Base-by-base conservation (phyloP, 176 grass and related monocot species). In the Pharus latifolius region DNA sequence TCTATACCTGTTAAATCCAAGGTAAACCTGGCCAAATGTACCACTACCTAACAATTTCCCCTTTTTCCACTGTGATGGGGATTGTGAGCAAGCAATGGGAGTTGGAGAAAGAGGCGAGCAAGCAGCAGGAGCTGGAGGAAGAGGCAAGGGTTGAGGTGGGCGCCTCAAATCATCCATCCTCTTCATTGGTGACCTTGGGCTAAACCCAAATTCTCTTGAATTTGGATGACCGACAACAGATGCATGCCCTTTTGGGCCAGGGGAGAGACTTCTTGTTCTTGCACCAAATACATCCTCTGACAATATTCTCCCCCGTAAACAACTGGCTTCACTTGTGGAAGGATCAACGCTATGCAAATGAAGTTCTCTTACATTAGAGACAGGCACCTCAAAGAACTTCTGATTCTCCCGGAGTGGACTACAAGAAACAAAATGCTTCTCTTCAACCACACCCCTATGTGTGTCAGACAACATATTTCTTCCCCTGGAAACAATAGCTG, bases 21-120 rank as follows among this genome's bases (percentile, higher is more conserved):
- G 92, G 69, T 96, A 96, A 61, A 96, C 88, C 64, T 92, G 92
- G 17, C 88, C 92, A 86, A 87, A 96, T 66, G 92, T 96, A 45
- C 92, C 92, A 35, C 85, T 86, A 34, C 92, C 92, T 67, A 96
- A 74, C 35, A 96, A 48, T 73, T 92, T 96, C 44, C 92, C 92
- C 29, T 63, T 92, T 80, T 81, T 88, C 92, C 88, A 96, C n/a
- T 72, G 75, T 5, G 82, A 85, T 49, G 74, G 68, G 24, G 56
- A 72, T 44, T 74, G 67, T 31, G 59, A 79, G 60, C 18, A 69
- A 82, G 52, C 32, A 42, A 50, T 66, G 25, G 80, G 64, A 37
- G 84, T 47, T 82, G 32, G 52, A 67, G 25, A 63, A 43, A 82
- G 70, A 61, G 82, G 61, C 2, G 74, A 84, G 67, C 56, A 65